Evolutionary conservation across 192 early-diverging fungal species (phyloP), one percentile per base, ranked within the genome.

Genomic region (Coemansia furcata): DNA sequence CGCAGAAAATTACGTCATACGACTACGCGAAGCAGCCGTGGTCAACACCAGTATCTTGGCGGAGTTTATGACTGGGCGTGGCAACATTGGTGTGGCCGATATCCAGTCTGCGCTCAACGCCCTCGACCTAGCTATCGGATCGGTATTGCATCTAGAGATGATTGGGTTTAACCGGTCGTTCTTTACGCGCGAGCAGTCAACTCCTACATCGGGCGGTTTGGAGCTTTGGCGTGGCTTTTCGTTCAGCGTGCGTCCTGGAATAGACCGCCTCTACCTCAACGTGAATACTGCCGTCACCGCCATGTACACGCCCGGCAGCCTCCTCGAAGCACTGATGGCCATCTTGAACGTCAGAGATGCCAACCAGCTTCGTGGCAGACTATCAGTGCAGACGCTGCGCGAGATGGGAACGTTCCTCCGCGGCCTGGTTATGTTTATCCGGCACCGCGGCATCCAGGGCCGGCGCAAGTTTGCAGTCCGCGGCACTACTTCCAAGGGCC

Each of bases 221-320:
- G 93, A 96, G 84, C 87, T 95, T 6, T 96, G 95, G 95, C 89
- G 90, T 71, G 97, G 97, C 15, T 94, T 92, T 72, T 95, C 94
- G 66, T 94, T 96, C 59, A 93, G 91, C 35, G 86, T 95, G 36
- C 85, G 92, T 9, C 94, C 95, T 6, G 84, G 90, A 26, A 38
- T 70, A n/a, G 92, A 92, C 73, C 80, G 77, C 47, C 86, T 93
- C 73, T 85, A 87, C 77, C 85, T 93, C 10, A 93, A 93, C 62
- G 66, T 90, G 44, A 92, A 94, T 73, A 85, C 91, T 0, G 85
- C 84, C 4, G 86, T 91, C 10, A 91, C 89, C 7, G 87, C 86
- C 21, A 90, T 90, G 70, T 90, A 87, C 57, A 73, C 85, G 50
- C 69, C 86, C 7, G 88, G 93, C 4, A 83, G 87, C 21, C 78